Base-by-base conservation (phyloP, 495 filamentous ascomycete species). In the Cairneyella variabilis region DNA sequence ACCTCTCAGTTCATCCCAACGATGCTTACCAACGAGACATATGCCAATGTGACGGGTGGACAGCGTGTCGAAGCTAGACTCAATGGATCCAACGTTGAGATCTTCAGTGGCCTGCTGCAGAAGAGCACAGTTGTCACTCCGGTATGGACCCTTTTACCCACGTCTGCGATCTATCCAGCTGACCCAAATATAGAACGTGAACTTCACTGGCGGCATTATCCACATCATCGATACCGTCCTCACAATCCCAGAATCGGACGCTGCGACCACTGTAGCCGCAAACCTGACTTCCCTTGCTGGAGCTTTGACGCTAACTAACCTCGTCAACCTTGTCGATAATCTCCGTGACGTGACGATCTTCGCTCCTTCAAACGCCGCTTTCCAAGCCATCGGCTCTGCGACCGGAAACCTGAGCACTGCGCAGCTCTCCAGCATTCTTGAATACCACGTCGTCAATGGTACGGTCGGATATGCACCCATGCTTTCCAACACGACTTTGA, bases 161-260 rank as follows among this genome's bases (percentile, higher is more conserved):
- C 6, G 20, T 16, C 22, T 14, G 17, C 18, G n/a, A 17, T 30
- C 1, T 20, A 30, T 42, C 1, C 26, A 8, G 6, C 18, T 56
- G 28, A 71, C 43, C 7, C 16, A 16, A 0, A 5, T 22, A 3
- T 25, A 59, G 57, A 25, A 88, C 62, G 54, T 83, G 48, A 75
- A 74, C 56, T 88, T 85, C 69, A 75, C 71, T 36, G 76, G 80
- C 17, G 85, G 85, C 34, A 72, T 81, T 1, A 67, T 87, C 34
- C 85, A 89, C 64, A 68, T 88, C 40, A 77, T 89, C 59, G 76
- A 88, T 63, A 60, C 48, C 9, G 66, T 82, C 41, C 71, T 87
- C n/a, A 68, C 69, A 11, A 61, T 86, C 32, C 85, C 85, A 0
- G 38, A 63, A 41, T 74, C 74, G 50, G 56, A 80, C 42, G 66